These are phyloP conservation scores for Inonotus hispidus DNA, from an alignment of 1,284 basidiomycete genomes.

Conservation along the genomic window DNA sequence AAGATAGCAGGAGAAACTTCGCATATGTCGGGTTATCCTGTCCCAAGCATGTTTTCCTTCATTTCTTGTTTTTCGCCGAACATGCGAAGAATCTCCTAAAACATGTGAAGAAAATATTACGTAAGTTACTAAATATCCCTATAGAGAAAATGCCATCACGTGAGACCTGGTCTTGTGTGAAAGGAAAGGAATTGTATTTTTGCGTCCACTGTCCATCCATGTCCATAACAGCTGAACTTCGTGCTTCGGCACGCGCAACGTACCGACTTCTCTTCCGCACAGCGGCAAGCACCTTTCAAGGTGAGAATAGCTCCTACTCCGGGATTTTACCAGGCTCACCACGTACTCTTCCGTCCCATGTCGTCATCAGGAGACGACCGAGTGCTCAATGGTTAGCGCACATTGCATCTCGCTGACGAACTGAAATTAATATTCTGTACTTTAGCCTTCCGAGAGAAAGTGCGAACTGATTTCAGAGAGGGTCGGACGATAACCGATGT, in stretches of 20 bases:
- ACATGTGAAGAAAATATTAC: no score
- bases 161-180: no score
- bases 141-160: no score
- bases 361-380: conserved; percentile 44
- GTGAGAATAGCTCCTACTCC: conserved; percentile 30
- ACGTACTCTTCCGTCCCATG: neutral
- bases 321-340: neutral
- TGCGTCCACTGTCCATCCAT: conserved; percentile 7
- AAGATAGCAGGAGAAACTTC: neutral
- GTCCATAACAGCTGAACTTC: conserved; percentile 23
- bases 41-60: neutral
- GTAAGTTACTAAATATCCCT: no score
- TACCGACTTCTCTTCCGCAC: conserved; percentile 67
- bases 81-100: neutral
- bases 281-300: conserved; percentile 58
- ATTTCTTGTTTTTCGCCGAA: neutral
- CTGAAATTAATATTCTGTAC: neutral
- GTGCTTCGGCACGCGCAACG: conserved; percentile 56
- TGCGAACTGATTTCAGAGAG: conserved; percentile 48
- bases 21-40: neutral
- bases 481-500: conserved; percentile 37
- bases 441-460: conserved; percentile 64
- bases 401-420: neutral
- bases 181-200: no score
- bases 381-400: conserved; percentile 43